These are phyloP conservation scores for Uromyces viciae-fabae DNA, from an alignment of 1,284 basidiomycete genomes.

Conservation along the genomic window DNA sequence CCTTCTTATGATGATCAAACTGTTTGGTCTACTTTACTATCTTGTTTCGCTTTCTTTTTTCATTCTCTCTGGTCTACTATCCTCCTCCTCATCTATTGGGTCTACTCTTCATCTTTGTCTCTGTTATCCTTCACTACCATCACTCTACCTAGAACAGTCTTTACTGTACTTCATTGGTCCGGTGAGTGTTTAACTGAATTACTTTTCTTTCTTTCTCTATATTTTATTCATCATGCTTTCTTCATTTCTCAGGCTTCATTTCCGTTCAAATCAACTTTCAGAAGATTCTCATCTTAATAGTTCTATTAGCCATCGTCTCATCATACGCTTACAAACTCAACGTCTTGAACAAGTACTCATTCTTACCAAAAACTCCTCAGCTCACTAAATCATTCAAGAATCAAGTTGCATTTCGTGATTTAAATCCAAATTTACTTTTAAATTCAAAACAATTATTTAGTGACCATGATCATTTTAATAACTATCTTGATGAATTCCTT, in stretches of 20 bases:
- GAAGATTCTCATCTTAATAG: conserved; percentile 73
- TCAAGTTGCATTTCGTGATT: conserved; percentile 58
- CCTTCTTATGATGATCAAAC: too few relatives aligned
- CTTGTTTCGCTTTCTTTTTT: background rate
- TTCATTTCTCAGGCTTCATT: conserved; percentile 32
- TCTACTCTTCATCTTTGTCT: conserved; percentile 24
- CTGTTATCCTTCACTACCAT: conserved; percentile 29
- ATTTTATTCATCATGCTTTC: too few relatives aligned
- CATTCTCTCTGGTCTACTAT: conserved; percentile 2
- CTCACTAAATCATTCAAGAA: conserved; percentile 71
- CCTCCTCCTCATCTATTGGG: conserved; percentile 4
- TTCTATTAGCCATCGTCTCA: conserved; percentile 64
- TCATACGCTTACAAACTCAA: conserved; percentile 65
- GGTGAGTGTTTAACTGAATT: conserved; percentile 10
- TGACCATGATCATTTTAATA: conserved; percentile 73
- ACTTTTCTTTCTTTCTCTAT: background rate
- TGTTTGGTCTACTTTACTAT: too few relatives aligned
- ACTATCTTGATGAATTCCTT: conserved; percentile 90
- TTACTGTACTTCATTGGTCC: conserved; percentile 29
- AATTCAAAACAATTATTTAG: conserved; percentile 48
- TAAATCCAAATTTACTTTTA: conserved; percentile 79
- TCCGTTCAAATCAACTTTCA: conserved; percentile 72
- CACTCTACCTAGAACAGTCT: conserved; percentile 19
- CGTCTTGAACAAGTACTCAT: conserved; percentile 57
- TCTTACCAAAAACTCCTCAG: conserved; percentile 51